Base-by-base conservation (phyloP, 2,329 filamentous ascomycete genomes). In the Exophiala calicioides region DNA sequence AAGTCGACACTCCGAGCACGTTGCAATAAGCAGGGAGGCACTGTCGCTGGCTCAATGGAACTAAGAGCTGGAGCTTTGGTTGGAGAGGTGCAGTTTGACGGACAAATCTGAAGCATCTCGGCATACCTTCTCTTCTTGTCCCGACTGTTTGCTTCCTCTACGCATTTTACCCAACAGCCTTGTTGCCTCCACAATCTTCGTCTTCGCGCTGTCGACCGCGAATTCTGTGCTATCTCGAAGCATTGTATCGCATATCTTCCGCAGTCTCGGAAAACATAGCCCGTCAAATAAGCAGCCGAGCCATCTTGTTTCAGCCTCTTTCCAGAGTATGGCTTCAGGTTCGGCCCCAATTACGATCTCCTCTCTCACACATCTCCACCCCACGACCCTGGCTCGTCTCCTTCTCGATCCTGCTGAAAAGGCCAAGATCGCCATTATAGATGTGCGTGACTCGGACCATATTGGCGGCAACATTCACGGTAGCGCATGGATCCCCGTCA, bases 401-500 rank as follows among this genome's bases (percentile, higher is more conserved):
- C 76, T 91, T 12, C 75, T 83, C 18, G 72, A 75, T 10, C 71
- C 75, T 58, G 67, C 60, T 41, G 62, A 66, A 37, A 48, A 69
- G 65, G 46, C 70, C 66, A 61, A 76, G 37, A 51, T 90, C 47
- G 88, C 88, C 7, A 75, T 97, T 27, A 79, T 97, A 48, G 93
- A 97, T 66, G 93, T 97, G 5, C 83, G 93, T 47, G 93, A 96
- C 66, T 82, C 84, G 57, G 91, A 97, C 69, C 84, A 93, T 68
- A 78, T 96, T 36, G 91, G 91, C 57, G 91, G 91, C 23, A 90
- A 96, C 70, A 96, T 97, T 68, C 76, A 77, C 50, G 81, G 82
- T 49, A 86, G 84, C 24, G 80, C 78, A 40, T 88, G 95, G 75
- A 77, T 88, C 9, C 90, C 93, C 0, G 86, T 80, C 39, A 71